Evolutionary conservation across 2,329 filamentous ascomycete genomes (phyloP).

Genomic region (Remersonia thermophila): DNA sequence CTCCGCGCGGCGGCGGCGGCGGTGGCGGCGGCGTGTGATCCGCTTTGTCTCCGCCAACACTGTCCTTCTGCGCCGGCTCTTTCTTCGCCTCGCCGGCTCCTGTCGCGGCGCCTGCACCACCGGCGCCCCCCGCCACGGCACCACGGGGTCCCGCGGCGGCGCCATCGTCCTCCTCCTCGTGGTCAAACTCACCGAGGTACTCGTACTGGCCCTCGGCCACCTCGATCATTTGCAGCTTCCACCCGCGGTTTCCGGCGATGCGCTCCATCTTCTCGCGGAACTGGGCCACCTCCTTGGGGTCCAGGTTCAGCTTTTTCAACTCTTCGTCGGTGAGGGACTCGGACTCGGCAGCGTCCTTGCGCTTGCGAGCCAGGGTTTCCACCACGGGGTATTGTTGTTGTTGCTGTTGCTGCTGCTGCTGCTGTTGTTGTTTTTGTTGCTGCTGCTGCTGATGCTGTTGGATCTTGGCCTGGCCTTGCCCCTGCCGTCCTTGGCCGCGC

Average conservation of each 20-base stretch:
- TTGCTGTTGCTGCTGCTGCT: background rate
- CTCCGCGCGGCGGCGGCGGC: background rate
- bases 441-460: conserved; percentile 23
- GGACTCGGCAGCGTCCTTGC: conserved; percentile 39
- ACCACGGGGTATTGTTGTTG: conserved; percentile 20
- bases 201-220: conserved; percentile 39
- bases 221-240: conserved; percentile 72
- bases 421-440: conserved; percentile 3
- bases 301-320: conserved; percentile 54
- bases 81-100: background rate
- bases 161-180: conserved; percentile 29
- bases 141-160: conserved; percentile 2
- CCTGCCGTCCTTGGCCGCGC: conserved; percentile 33
- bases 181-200: conserved; percentile 7
- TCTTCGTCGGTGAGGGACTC: conserved; percentile 52
- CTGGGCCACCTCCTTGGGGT: conserved; percentile 54
- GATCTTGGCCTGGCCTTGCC: conserved; percentile 33
- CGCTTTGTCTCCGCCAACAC: conserved; percentile 2
- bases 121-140: background rate
- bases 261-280: conserved; percentile 57
- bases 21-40: conserved; percentile 1
- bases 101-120: background rate
- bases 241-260: conserved; percentile 57
- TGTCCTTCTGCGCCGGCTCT: conserved; percentile 2
- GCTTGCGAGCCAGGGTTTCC: conserved; percentile 41